These are phyloP conservation scores for Thraustochytrium striatum DNA, from an alignment of 352 stramenopile species.

Conservation along the genomic window DNA sequence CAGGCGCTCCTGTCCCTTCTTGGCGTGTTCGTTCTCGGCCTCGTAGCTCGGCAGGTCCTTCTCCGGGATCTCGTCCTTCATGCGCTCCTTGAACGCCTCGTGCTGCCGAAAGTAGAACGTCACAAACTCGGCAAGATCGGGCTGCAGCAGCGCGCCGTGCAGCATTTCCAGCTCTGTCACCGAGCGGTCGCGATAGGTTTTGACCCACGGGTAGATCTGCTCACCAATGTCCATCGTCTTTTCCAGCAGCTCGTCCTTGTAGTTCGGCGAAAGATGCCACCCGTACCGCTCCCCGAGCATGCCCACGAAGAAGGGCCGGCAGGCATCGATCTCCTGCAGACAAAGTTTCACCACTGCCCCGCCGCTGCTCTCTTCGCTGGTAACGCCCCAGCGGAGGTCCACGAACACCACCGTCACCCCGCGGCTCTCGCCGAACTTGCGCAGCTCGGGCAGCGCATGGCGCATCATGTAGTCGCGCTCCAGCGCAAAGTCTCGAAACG, in stretches of 20 bases:
- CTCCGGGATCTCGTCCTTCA: background rate
- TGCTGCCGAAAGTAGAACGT: slow-evolving; percentile 44
- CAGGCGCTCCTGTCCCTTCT: slow-evolving; percentile 5
- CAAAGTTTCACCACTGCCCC: slow-evolving; percentile 12
- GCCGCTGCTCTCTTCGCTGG: slow-evolving; percentile 49
- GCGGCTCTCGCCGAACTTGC: slow-evolving; percentile 37
- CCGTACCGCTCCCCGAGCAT: slow-evolving; percentile 35
- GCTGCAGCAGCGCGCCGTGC: slow-evolving; percentile 12
- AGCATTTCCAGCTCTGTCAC: slow-evolving; percentile 45
- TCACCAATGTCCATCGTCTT: slow-evolving; percentile 40
- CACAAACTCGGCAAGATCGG: background rate
- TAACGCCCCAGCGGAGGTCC: slow-evolving; percentile 52
- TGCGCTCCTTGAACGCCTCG: slow-evolving; percentile 27
- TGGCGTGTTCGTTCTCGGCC: slow-evolving; percentile 12
- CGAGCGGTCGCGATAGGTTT: slow-evolving; percentile 18
- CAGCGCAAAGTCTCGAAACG: slow-evolving; percentile 47
- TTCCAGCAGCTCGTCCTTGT: slow-evolving; percentile 4
- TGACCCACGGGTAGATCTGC: slow-evolving; percentile 13
- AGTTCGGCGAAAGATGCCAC: slow-evolving; percentile 9
- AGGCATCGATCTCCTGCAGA: slow-evolving; percentile 44
- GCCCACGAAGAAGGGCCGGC: slow-evolving; percentile 36
- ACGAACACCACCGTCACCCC: slow-evolving; percentile 48
- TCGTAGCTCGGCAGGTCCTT: slow-evolving; percentile 3
- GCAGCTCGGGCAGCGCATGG: slow-evolving; percentile 45
- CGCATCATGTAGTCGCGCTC: slow-evolving; percentile 50